These are phyloP conservation scores for Aschersonia sp. DNA, from an alignment of 2,329 filamentous ascomycete genomes.

Conservation along the genomic window DNA sequence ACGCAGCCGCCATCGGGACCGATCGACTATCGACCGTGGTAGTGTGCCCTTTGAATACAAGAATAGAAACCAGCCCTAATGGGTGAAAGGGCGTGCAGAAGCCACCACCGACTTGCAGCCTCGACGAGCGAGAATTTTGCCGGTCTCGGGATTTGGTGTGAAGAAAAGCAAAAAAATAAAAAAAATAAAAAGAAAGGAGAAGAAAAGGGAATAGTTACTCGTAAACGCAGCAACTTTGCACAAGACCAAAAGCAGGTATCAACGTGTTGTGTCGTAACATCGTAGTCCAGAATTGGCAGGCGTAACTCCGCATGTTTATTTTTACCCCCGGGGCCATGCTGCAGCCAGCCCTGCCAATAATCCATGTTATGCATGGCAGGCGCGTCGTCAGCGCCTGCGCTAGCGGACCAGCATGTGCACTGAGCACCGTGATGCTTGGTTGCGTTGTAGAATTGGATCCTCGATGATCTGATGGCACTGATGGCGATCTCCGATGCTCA, in stretches of 20 bases:
- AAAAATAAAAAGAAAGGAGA: not conserved
- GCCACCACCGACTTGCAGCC: not conserved
- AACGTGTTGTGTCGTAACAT: not conserved
- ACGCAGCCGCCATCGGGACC: not conserved
- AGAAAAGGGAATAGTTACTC: not conserved
- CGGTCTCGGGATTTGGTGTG: no score
- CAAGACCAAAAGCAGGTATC: not conserved
- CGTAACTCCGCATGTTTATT: no score
- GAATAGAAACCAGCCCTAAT: not conserved
- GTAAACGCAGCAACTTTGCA: not conserved
- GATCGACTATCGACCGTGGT: not conserved
- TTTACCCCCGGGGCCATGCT: not conserved
- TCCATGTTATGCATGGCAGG: no score
- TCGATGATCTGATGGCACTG: not conserved
- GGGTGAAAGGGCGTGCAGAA: not conserved
- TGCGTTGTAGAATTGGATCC: not conserved
- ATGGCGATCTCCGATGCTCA: not conserved
- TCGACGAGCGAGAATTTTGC: not conserved
- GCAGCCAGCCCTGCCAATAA: not conserved
- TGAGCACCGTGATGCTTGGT: not conserved
- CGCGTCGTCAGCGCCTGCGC: no score
- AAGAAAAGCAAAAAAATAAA: no score
- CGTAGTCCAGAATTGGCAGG: no score
- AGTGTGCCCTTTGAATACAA: not conserved
- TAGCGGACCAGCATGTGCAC: not conserved